Base-by-base conservation (phyloP, 2,329 filamentous ascomycete species). In the Arachnomyces sp. region DNA sequence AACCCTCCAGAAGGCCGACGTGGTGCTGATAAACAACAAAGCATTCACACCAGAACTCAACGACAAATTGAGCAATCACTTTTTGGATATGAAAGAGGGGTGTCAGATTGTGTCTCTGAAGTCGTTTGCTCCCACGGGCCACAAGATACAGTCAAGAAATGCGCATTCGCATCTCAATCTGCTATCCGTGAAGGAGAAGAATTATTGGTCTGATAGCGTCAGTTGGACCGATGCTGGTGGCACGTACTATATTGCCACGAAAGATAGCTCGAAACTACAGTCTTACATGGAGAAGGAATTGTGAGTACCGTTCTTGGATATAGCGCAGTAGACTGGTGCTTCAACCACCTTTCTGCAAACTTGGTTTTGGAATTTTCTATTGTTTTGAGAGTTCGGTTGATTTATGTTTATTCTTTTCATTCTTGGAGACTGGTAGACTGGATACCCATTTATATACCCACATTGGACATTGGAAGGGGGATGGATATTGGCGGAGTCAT, bases 21-120 rank as follows among this genome's bases (percentile, higher is more conserved):
- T 96, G n/a, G 78, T 98, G 13, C 75, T 98, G 17, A 90, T 96
- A 53, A 98, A 98, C 70, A 98, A 98, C 65, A 89, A 96, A 64
- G 92, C 88, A 2, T 98, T 98, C 64, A 89, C 82, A 4, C 82
- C 89, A 11, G 74, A 82, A 51, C 76, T 95, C 40, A 98, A 96
- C 64, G 82, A 86, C 56, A 77, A 79, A 46, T 71, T 98, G 34
- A 78, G 90, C 49, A 79, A 86, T 52, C 86, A 94, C 68, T 96
- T 98, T 56, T 69, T 98, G 44, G 92, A 98, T 56, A 70, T 96
- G 47, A 96, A 95, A 64, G 75, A 84, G 40, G 90, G 90, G 2
- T 89, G 84, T 63, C 83, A 84, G 61, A 84, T 98, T 42, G 82
- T 96, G 31, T 94, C 87, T 38, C 73, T 98, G 43, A 93, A 92